Base-by-base conservation (phyloP, 2,329 filamentous ascomycete species). In the Calonectria hongkongensis region DNA sequence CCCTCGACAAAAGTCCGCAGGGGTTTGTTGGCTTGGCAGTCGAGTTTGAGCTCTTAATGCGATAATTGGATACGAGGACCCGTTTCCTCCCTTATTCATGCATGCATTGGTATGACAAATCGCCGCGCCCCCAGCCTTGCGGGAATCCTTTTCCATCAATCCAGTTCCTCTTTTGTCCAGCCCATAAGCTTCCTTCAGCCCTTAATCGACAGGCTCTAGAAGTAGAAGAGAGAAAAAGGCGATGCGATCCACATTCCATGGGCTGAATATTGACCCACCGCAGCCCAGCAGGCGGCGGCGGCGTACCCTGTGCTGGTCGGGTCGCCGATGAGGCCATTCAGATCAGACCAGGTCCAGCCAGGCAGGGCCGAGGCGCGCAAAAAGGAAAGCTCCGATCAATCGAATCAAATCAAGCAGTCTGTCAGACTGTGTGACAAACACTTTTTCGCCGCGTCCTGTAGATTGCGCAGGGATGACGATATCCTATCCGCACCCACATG, bases 1-100 rank as follows among this genome's bases (percentile, higher is more conserved):
- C 54, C 27, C n/a, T 36, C 33, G 36, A 25, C 54, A 60, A 60
- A 60, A 60, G 54, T 60, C 54, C 54, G 54, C 54, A 41, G 54
- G 54, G 54, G 54, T 18, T 18, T 7, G n/a, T 18, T 7, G 33
- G 13, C 54, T 60, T 60, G 54, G 54, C 54, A 36, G 33, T 60
- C 54, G 54, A 25, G 30, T 13, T 18, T 36, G 51, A 3, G 33
- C 41, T 13, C 33, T 41, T 15, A 41, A 60, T 60, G 54, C 54
- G 54, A 58, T 58, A 41, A 39, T 25, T 41, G 54, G 33, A 58
- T 58, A 58, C 54, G 54, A 58, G 54, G 21, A n/a, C 30, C 41
- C 33, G 25, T 39, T 25, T n/a, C 21, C 21, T 60, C 54, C 33
- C 54, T 39, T 21, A 60, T 60, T 60, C 54, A 60, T 60, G 54